phyloP scores from a whole-genome alignment of 495 filamentous ascomycete genomes.

The Jackrogersella minutella region DNA sequence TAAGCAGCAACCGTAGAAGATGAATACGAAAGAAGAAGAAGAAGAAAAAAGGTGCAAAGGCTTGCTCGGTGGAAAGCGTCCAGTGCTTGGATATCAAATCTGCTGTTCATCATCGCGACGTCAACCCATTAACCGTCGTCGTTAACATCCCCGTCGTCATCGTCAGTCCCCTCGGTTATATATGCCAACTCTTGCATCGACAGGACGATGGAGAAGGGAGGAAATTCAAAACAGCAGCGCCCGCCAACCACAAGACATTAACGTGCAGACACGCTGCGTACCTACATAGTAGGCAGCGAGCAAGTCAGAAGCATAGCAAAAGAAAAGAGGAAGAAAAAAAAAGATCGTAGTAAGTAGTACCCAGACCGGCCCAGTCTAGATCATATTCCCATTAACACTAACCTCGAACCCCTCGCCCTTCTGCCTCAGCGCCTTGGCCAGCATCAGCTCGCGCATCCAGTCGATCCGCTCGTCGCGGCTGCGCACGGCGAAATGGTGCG shows the following conservation, averaged over 20 bases:
- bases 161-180: too few species aligned
- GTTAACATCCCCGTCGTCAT: conserved; percentile 9
- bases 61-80: conserved; percentile 20
- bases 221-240: too few species aligned
- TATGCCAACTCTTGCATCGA: too few species aligned
- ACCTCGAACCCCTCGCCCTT: conserved; percentile 83
- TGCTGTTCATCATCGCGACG: neutral
- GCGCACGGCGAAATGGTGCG: conserved; percentile 94
- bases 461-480: conserved; percentile 89
- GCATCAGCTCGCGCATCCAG: conserved; percentile 98
- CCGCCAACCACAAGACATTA: neutral
- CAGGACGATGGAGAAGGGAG: too few species aligned
- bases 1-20: conserved; percentile 5
- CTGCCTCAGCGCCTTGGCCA: conserved; percentile 86
- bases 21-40: neutral
- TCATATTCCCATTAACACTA: conserved; percentile 80
- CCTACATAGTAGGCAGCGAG: neutral
- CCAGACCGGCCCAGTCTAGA: conserved; percentile 56
- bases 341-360: neutral
- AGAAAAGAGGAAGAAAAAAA: conserved; percentile 1
- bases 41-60: conserved; percentile 7
- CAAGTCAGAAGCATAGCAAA: neutral
- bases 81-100: conserved; percentile 26
- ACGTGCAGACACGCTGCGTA: neutral
- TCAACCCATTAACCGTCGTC: conserved; percentile 4